Base-by-base conservation (phyloP, 208 protist species). In the Trypanosoma avium region DNA sequence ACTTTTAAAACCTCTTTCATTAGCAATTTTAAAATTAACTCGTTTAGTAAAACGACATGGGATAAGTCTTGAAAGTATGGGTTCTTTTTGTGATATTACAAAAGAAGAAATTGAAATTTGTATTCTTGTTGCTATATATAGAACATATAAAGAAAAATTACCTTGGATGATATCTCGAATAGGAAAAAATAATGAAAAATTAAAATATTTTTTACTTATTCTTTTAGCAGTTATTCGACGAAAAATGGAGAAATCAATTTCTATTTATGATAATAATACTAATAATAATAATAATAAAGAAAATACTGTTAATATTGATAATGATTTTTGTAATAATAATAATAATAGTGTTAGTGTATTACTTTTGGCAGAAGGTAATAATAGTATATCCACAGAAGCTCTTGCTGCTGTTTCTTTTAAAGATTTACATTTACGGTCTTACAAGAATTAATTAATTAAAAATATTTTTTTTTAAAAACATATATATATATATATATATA, bases 61-160 rank as follows among this genome's bases (percentile, higher is more conserved):
- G 4, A 19, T 6, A 36, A 47, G 67, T 15, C 61, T 90, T 6
- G 15, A 24, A 15, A 30, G 64, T 0, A 35, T 66, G 22, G 56
- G 74, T 50, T 90, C 84, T 13, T 74, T 70, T 36, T 87, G 80
- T 55, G 75, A 70, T 38, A 38, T 90, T 8, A 58, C 58, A 8
- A 47, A 24, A 19, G 54, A 62, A 0, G 79, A 86, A 32, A 66
- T 86, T 22, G 67, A 62, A 15, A 66, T 81, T 24, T 92, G 81
- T 64, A 32, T 82, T 58, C 48, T 75, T 38, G 33, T 72, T 33
- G 79, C 81, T 27, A 38, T 88, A 19, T 73, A 86, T 54, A 64
- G 70, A 10, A 81, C 77, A 2, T 13, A 86, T 49, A 66, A 86
- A 47, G 55, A 64, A 1, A 62, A 77, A 53, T 60, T 86, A 50